Base-by-base conservation (phyloP, 345 rosid species). In the Gossypium mustelinum region DNA sequence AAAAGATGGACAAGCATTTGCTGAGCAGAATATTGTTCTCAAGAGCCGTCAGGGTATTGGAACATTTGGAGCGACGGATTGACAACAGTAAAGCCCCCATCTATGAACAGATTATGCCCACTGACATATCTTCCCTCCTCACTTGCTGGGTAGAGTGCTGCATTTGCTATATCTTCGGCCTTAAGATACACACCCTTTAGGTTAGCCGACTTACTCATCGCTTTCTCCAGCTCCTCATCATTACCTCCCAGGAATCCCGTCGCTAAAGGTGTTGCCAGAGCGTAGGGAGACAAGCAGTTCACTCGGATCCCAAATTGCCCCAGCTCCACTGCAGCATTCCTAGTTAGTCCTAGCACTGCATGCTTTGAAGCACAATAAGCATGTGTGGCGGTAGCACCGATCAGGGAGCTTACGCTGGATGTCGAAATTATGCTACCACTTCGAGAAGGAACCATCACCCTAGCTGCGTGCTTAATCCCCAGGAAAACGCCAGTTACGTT, bases 401-500 rank as follows among this genome's bases (percentile, higher is more conserved):
- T 0, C 0, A 4, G 2, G 0, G 85, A 84, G 76, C 80, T 68
- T 11, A 84, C 18, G 60, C 89, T 86, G 1, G 82, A 73, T 0
- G 84, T 76, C 3, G 83, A 81, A 25, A 87, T 77, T 17, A 82
- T 82, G 79, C 79, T 51, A 18, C 86, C 88, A 12, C 67, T 67
- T 10, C 84, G 81, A 1, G 79, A 62, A 0, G 86, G 84, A 73
- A 84, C 73, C 89, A 84, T 83, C 65, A 56, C 85, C 29, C 81
- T 75, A 1, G 86, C 83, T 0, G 86, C 81, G 2, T 83, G 88
- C 79, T 82, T 87, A 9, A 77, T 74, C 56, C 88, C 84, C 2
- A 86, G 82, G 84, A 83, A 86, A 16, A 79, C 82, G 0, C 87
- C 89, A 0, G 80, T 81, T 2, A 84, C 79, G 4, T 84, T 82